Conservation (phyloP, 306 rosid species). For the barrel medic (Medicago truncatula) region MtrunA17r5.0-ANR NC_053044.1:23416501-23417000, state of each 20-base stretch:
- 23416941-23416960: slow-evolving; percentile 88
- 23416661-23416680: slow-evolving; percentile 13
- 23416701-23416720: slow-evolving; percentile 71
- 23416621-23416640: slow-evolving; percentile 92
- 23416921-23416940: slow-evolving; percentile 64
- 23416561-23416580: slow-evolving; percentile 57
- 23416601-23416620: slow-evolving; percentile 94
- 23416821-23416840: slow-evolving; percentile 89
- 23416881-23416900: not conserved
- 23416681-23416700: slow-evolving; percentile 28
- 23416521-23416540: no score
- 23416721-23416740: slow-evolving; percentile 88
- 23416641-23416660: slow-evolving; percentile 5
- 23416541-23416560: no score
- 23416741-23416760: slow-evolving; percentile 79
- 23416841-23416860: slow-evolving; percentile 49
- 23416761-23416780: slow-evolving; percentile 81
- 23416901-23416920: slow-evolving; percentile 1
- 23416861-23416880: not conserved
- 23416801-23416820: slow-evolving; percentile 91
- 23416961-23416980: slow-evolving; percentile 77
- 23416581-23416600: slow-evolving; percentile 61
- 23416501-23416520: no score
- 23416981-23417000: slow-evolving; percentile 76
- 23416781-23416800: slow-evolving; percentile 84